Percentiles rank a stretch among this genome's conserved stretches.
phyloP scores from a whole-genome alignment of 768 basidiomycete genomes.

The Tricholoma flavovirens region DNA sequence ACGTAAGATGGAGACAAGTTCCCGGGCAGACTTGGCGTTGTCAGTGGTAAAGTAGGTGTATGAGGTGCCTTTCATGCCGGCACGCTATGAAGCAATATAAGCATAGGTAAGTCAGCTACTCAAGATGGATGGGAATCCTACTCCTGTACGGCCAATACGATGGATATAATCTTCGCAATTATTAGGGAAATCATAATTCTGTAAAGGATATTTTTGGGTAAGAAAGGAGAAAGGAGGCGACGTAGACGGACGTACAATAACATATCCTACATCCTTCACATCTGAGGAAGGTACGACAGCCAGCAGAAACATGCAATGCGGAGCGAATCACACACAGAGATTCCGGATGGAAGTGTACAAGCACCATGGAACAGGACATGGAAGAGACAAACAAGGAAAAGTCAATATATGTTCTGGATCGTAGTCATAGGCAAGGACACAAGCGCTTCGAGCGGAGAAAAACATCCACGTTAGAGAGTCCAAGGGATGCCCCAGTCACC shows the following conservation, averaged over 20 bases:
- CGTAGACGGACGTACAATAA: constrained; percentile 61
- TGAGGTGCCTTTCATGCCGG: constrained; percentile 85
- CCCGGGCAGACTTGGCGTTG: constrained; percentile 90
- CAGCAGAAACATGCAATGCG: constrained; percentile 27
- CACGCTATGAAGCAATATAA: constrained; percentile 50
- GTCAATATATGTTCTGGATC: constrained; percentile 38
- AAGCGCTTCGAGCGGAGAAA: constrained; percentile 43
- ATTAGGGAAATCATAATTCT: constrained; percentile 98
- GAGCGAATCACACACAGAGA: constrained; percentile 30
- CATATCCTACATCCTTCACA: constrained; percentile 98
- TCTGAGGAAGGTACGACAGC: constrained; percentile 48
- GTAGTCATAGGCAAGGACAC: constrained; percentile 26
- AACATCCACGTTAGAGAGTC: constrained; percentile 22
- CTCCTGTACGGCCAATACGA: constrained; percentile 96
- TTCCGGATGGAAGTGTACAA: constrained; percentile 17
- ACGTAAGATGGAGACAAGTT: constrained; percentile 77
- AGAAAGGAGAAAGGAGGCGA: not conserved
- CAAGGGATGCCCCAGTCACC: constrained; percentile 33
- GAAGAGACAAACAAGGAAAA: constrained; percentile 31
- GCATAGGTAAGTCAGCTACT: not conserved
- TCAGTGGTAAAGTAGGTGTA: constrained; percentile 98
- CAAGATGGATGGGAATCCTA: constrained; percentile 26
- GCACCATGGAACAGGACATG: constrained; percentile 21
- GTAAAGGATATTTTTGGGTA: constrained; percentile 8
- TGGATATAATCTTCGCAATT: constrained; percentile 99